Evolutionary conservation across 2,329 filamentous ascomycete genomes (phyloP), one percentile per base, ranked within the genome.

Genomic region (Periconia macrospinosa): DNA sequence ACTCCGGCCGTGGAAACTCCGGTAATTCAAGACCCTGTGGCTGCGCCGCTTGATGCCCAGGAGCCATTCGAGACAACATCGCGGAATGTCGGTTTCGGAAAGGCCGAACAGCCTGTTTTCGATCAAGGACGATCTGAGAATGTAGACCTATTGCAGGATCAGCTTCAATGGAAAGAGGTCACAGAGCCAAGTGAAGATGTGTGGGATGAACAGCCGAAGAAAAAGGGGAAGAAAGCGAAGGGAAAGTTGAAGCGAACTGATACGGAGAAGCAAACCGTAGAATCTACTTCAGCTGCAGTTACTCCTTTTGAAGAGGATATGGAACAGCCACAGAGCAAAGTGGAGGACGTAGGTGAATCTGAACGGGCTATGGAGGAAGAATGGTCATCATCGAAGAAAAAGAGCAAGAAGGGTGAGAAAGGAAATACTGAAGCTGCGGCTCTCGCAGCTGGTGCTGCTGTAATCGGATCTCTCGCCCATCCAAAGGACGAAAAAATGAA

Each of bases 391-490:
- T 52, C 68, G 53, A 79, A 75, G 58, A 75, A 74, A 54, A 74
- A 74, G 56, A 65, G 66, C 10, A 79, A 79, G 67, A 80, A 78
- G 55, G 68, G 67, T 42, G 68, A 68, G 51, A 69, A 67, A 44
- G 64, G 52, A 19, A 61, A 50, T 30, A 11, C 50, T 11, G 53
- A 42, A 20, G 47, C 41, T 27, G 47, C 41, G 11, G 47, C 48
- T 20, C 27, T 50, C 20, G 41, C 54, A 40, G 56, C 56, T 41
- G 53, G 56, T 49, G 60, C 57, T 44, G 50, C 50, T 45, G 57
- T 41, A 10, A 42, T 53, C 41, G 43, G 46, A 27, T 27, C 50
- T 18, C 50, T 49, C n/a, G 33, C 33, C 1, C 44, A 45, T n/a
- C 53, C 53, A 33, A 50, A 58, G 14, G 47, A 54, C 19, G 45